A percentile compares a stretch with the other conserved stretches of the same genome.
These are phyloP conservation scores for Sorghum bicolor DNA, from an alignment of 176 grass and related monocot genomes.

Conservation along the genomic window Sorghum_bicolor_NCBIv3 NC_012871.2:48998501-48999000, in stretches of 20 bases:
- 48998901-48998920: background rate
- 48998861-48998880: background rate
- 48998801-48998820: too few species aligned
- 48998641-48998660: background rate
- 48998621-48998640: background rate
- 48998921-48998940: background rate
- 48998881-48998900: background rate
- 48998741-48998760: background rate
- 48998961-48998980: background rate
- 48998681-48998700: background rate
- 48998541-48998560: background rate
- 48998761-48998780: background rate
- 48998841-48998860: background rate
- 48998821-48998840: background rate
- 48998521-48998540: conserved; percentile 11
- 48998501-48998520: conserved; percentile 20
- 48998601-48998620: background rate
- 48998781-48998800: background rate
- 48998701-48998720: background rate
- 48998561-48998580: background rate
- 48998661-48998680: background rate
- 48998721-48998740: background rate
- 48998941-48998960: background rate
- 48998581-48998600: conserved; percentile 12
- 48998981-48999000: too few species aligned